Evolutionary conservation across 768 basidiomycete genomes (phyloP).

Genomic region (Austroboletus eburneus): DNA sequence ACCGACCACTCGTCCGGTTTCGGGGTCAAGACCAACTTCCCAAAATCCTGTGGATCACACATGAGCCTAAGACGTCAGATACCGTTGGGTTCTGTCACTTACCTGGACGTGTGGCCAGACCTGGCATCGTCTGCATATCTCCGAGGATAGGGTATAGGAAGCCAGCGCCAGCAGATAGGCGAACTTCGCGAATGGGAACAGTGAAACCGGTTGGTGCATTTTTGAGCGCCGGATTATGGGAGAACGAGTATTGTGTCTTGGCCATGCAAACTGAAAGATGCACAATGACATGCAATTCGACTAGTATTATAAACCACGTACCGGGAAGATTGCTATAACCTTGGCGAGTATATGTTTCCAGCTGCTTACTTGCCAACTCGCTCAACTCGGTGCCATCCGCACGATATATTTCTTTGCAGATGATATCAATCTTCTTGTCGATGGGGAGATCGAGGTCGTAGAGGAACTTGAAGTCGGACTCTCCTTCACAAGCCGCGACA

Average conservation of each 20-base stretch:
- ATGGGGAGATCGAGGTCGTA: slow-evolving; percentile 84
- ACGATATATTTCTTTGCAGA: slow-evolving; percentile 90
- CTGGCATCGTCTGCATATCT: slow-evolving; percentile 99
- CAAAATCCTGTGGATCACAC: slow-evolving; percentile 61
- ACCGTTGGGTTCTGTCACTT: slow-evolving; percentile 11
- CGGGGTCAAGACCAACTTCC: slow-evolving; percentile 80
- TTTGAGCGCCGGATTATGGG: slow-evolving; percentile 89
- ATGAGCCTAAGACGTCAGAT: slow-evolving; percentile 9
- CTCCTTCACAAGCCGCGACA: slow-evolving; percentile 75
- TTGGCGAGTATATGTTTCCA: slow-evolving; percentile 89
- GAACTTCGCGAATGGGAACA: slow-evolving; percentile 83
- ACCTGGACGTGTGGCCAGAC: slow-evolving; percentile 89
- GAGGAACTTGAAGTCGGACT: slow-evolving; percentile 87
- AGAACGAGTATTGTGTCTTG: slow-evolving; percentile 97
- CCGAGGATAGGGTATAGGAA: slow-evolving; percentile 95
- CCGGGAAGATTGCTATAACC: slow-evolving; percentile 78
- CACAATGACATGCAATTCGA: slow-evolving; percentile 5
- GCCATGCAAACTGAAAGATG: slow-evolving; percentile 79
- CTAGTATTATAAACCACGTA: slow-evolving; percentile 32
- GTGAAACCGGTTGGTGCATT: slow-evolving; percentile 91
- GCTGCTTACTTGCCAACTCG: slow-evolving; percentile 77
- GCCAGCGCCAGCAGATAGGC: slow-evolving; percentile 88
- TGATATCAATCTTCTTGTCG: slow-evolving; percentile 82
- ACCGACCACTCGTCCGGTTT: slow-evolving; percentile 79
- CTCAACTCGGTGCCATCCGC: slow-evolving; percentile 88